Evolutionary conservation across 805 yeast genomes (phyloP).

Genomic region (Metschnikowia reukaufii): DNA sequence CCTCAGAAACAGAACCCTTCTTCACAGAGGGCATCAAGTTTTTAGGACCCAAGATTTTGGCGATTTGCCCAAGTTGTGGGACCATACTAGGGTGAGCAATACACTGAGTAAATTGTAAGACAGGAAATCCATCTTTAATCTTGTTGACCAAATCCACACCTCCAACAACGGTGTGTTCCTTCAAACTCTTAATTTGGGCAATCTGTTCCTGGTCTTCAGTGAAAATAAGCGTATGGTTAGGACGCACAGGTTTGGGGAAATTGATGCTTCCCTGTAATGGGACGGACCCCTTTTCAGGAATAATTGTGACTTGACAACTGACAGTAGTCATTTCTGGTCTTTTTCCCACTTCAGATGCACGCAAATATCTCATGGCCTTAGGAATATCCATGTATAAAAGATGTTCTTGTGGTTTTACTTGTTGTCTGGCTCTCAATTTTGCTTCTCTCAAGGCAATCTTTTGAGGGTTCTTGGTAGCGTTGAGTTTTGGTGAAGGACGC

Average conservation of each 20-base stretch:
- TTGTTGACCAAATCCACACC: constrained; percentile 66
- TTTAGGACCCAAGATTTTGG: constrained; percentile 82
- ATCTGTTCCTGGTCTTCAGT: constrained; percentile 55
- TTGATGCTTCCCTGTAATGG: constrained; percentile 69
- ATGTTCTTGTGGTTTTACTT: constrained; percentile 40
- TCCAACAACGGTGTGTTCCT: constrained; percentile 61
- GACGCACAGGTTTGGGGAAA: constrained; percentile 71
- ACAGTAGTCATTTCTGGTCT: constrained; percentile 70
- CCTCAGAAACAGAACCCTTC: constrained; percentile 80
- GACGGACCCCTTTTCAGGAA: constrained; percentile 76
- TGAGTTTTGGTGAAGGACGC: constrained; percentile 20
- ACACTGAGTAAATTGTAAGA: constrained; percentile 62
- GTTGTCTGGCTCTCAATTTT: constrained; percentile 14
- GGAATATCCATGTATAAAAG: constrained; percentile 74
- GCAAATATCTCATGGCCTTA: constrained; percentile 69
- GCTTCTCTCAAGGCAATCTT: constrained; percentile 15
- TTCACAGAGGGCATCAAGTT: constrained; percentile 87
- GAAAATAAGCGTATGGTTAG: constrained; percentile 65
- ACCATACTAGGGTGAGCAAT: constrained; percentile 84
- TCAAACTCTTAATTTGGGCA: constrained; percentile 53
- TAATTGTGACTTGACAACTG: constrained; percentile 54
- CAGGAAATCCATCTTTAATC: constrained; percentile 51
- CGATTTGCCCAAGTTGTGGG: constrained; percentile 60
- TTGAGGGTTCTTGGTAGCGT: constrained; percentile 18
- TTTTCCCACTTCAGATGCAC: constrained; percentile 91